A percentile compares a stretch with the other conserved stretches of the same genome.
These are phyloP conservation scores for Wickerhamomyces hampshirensis DNA, from an alignment of 805 yeast species.

Conservation along the genomic window DNA sequence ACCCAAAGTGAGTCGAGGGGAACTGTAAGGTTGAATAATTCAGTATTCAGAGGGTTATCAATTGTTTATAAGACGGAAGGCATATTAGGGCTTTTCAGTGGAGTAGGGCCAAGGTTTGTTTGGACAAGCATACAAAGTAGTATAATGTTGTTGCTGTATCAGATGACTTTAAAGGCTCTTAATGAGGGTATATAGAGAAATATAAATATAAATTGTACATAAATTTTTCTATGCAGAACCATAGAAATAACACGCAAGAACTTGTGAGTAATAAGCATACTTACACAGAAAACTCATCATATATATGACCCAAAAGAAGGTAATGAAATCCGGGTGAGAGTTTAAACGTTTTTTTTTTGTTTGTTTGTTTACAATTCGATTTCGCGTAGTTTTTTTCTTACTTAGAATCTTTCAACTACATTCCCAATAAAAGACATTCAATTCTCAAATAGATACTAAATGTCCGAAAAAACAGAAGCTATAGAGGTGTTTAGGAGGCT, in stretches of 20 bases:
- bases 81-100: conserved; percentile 72
- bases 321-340: too few species aligned
- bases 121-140: conserved; percentile 97
- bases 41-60: conserved; percentile 47
- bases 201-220: conserved; percentile 2
- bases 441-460: too few species aligned
- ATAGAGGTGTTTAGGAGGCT: conserved; percentile 11
- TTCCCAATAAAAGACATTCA: too few species aligned
- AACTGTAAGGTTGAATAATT: conserved; percentile 29
- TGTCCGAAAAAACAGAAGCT: too few species aligned
- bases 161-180: conserved; percentile 54
- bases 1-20: conserved; percentile 55
- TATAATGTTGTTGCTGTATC: conserved; percentile 87
- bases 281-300: too few species aligned
- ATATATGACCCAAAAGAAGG: too few species aligned
- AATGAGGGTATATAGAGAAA: conserved; percentile 13
- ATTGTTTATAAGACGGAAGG: conserved; percentile 74
- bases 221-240: too few species aligned
- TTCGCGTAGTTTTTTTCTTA: conserved; percentile 2
- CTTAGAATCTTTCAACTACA: too few species aligned
- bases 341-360: background rate
- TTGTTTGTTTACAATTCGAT: conserved; percentile 3
- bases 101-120: conserved; percentile 93
- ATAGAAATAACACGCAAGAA: too few species aligned
- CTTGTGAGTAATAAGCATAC: too few species aligned